Conservation (phyloP, 1,139 yeast genomes). For the Geotrichum bryndzae region DNA sequence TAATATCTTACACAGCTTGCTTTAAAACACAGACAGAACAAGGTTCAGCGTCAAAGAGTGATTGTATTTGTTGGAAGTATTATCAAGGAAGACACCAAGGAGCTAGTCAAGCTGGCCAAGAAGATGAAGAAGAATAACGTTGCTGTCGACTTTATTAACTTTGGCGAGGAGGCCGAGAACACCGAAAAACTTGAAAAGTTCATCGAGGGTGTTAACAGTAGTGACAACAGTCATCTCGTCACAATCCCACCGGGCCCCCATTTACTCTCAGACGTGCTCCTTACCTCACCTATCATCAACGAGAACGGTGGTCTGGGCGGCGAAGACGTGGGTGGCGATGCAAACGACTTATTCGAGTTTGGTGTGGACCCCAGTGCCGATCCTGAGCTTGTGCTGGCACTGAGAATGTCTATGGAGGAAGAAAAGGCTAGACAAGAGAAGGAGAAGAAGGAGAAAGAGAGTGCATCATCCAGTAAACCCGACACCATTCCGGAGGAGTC, state of each 20-base stretch:
- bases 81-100: constrained; percentile 60
- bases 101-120: constrained; percentile 79
- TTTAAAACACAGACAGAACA: constrained; percentile 91
- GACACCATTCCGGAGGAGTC: constrained; percentile 7
- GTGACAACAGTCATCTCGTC: constrained; percentile 76
- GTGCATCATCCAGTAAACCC: constrained; percentile 14
- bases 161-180: constrained; percentile 82
- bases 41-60: constrained; percentile 85
- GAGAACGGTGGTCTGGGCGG: constrained; percentile 47
- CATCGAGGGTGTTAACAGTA: constrained; percentile 64
- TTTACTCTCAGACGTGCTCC: constrained; percentile 65
- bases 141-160: constrained; percentile 83
- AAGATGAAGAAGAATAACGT: constrained; percentile 90
- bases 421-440: constrained; percentile 71
- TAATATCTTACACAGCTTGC: constrained; percentile 46
- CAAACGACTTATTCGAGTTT: constrained; percentile 49
- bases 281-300: constrained; percentile 61
- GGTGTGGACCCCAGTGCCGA: constrained; percentile 89
- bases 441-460: constrained; percentile 33
- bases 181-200: constrained; percentile 77
- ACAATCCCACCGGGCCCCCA: constrained; percentile 87
- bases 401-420: constrained; percentile 77
- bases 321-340: constrained; percentile 41
- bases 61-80: constrained; percentile 90
- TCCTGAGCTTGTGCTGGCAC: constrained; percentile 94